These are phyloP conservation scores for Curvularia verruculosa DNA, from an alignment of 2,329 filamentous ascomycete genomes.

Conservation along the genomic window DNA sequence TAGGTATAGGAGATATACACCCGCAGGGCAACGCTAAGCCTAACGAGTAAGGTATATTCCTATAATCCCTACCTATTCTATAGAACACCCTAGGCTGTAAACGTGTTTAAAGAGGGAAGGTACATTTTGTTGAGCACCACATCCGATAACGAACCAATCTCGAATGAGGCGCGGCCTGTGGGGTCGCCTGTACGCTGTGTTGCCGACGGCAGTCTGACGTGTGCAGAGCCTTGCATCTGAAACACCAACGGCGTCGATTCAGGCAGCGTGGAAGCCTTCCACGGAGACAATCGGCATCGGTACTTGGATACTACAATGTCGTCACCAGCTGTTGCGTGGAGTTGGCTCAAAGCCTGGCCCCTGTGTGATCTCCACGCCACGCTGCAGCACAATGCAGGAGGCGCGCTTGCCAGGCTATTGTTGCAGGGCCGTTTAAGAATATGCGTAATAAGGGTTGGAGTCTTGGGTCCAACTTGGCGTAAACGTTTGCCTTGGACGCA, in stretches of 20 bases:
- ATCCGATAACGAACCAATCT: neutral
- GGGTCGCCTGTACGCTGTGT: neutral
- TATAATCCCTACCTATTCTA: neutral
- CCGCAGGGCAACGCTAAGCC: neutral
- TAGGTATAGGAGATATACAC: neutral
- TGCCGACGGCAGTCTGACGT: neutral
- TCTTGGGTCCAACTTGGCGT: neutral
- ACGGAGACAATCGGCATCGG: neutral
- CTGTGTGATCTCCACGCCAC: neutral
- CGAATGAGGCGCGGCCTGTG: neutral
- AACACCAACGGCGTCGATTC: neutral
- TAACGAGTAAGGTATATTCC: neutral
- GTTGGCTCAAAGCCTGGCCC: neutral
- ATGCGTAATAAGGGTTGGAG: neutral
- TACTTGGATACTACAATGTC: neutral
- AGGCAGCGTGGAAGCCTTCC: neutral
- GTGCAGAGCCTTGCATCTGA: neutral
- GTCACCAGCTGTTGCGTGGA: neutral
- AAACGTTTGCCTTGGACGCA: neutral
- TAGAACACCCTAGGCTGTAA: neutral
- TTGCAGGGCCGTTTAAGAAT: neutral
- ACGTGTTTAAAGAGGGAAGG: neutral
- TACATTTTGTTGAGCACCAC: neutral
- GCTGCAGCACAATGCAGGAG: slow-evolving; percentile 1
- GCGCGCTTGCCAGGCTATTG: neutral